Conservation (phyloP, 495 filamentous ascomycete species). For the Saxophila tyrrhenica region DNA sequence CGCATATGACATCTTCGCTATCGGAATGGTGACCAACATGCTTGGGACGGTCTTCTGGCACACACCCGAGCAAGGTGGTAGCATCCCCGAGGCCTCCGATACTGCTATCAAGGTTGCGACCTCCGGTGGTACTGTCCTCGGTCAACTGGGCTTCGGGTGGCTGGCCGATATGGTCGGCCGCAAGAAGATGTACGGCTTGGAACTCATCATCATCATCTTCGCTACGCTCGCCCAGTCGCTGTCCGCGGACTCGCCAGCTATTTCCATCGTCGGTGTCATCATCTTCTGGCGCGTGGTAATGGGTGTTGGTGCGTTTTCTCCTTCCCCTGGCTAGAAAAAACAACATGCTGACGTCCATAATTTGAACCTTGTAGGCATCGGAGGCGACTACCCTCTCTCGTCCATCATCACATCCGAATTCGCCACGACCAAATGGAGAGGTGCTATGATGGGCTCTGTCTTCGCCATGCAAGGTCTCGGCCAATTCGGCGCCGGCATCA, state of each 20-base stretch:
- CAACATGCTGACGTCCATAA: no score
- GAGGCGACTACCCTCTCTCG: constrained; percentile 65
- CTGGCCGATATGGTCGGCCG: constrained; percentile 70
- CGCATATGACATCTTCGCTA: constrained; percentile 71
- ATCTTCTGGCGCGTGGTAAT: constrained; percentile 87
- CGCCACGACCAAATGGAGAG: constrained; percentile 73
- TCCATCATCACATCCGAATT: constrained; percentile 80
- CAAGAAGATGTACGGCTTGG: constrained; percentile 79
- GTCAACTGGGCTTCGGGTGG: constrained; percentile 71
- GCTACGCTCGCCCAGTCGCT: constrained; percentile 70
- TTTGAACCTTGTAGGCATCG: no score
- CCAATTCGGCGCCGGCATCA: constrained; percentile 57
- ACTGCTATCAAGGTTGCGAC: constrained; percentile 83
- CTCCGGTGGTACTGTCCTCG: constrained; percentile 76
- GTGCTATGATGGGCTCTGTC: constrained; percentile 80
- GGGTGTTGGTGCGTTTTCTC: constrained; percentile 36
- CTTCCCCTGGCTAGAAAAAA: no score
- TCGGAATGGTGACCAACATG: constrained; percentile 50
- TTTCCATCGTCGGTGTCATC: constrained; percentile 63
- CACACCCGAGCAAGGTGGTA: constrained; percentile 20
- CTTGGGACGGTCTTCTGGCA: constrained; percentile 66
- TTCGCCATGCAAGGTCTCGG: constrained; percentile 79
- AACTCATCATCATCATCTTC: constrained; percentile 79
- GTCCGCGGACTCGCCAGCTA: constrained; percentile 51
- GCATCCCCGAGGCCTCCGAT: constrained; percentile 50